Percentiles rank a stretch among this genome's conserved stretches.
phyloP scores from a whole-genome alignment of 805 yeast genomes.

The Ogataea parapolymorpha region DNA sequence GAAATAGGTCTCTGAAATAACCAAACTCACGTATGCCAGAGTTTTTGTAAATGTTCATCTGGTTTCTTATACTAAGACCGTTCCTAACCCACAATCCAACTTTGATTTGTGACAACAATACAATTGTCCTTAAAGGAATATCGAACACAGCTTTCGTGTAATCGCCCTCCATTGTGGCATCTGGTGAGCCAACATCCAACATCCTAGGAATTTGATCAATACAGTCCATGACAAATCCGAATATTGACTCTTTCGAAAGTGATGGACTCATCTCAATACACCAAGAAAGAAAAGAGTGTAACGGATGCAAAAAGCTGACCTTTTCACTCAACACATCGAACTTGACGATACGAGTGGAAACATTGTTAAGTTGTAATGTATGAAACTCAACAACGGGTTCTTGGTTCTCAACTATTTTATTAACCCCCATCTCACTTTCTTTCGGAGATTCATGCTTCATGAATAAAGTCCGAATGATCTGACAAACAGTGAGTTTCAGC shows the following conservation, averaged over 20 bases:
- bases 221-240: conserved; percentile 9
- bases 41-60: conserved; percentile 72
- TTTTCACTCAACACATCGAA: conserved; percentile 44
- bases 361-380: conserved; percentile 21
- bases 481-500: conserved; percentile 8
- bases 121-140: conserved; percentile 73
- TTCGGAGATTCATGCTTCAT: conserved; percentile 8
- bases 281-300: conserved; percentile 73
- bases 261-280: conserved; percentile 51
- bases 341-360: conserved; percentile 29
- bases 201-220: conserved; percentile 10
- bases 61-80: conserved; percentile 78
- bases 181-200: neutral
- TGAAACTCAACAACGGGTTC: conserved; percentile 24
- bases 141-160: conserved; percentile 48
- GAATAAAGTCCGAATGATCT: conserved; percentile 15
- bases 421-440: conserved; percentile 3
- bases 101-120: conserved; percentile 76
- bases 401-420: conserved; percentile 20
- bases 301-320: conserved; percentile 75
- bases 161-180: conserved; percentile 11
- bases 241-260: conserved; percentile 11
- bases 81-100: conserved; percentile 94
- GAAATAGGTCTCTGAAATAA: conserved; percentile 69
- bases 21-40: conserved; percentile 82